Evolutionary conservation across 2,329 filamentous ascomycete species (phyloP), one percentile per base, ranked within the genome.

Genomic region (Colletotrichum abscissum): DNA sequence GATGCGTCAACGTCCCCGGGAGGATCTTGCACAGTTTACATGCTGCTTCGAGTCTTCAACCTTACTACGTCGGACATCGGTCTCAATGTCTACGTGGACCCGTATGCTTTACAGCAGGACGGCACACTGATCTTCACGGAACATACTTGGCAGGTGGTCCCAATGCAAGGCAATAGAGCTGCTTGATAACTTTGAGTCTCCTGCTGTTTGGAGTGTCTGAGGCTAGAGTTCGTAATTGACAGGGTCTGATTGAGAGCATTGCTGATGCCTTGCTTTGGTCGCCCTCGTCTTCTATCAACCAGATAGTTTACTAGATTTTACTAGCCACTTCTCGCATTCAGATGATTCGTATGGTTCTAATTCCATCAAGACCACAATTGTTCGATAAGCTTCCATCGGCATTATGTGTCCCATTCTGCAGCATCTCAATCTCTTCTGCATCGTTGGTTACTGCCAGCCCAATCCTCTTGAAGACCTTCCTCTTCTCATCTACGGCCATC

Each of bases 141-240:
- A 22, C 35, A 69, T 26, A 57, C 52, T 16, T 64, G 67, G 67
- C 63, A 49, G 16, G 67, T 64, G 9, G 49, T 64, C 46, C 67
- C 59, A 2, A 5, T 19, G 1, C 22, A 58, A 22, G 28, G 19
- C 42, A 22, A 49, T 22, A n/a, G 4, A 22, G 19, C 19, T 49
- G 42, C 8, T 49, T n/a, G 42, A 49, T 3, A 8, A 49, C 8
- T 8, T n/a, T 49, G 42, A 8, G n/a, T 49, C 0, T 49, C 8
- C 16, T 49, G 8, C 1, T n/a, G 42, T n/a, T 49, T n/a, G 42
- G n/a, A 46, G 19, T n/a, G 16, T 46, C 42, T 49, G 8, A 49
- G 42, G 8, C 8, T 19, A 8, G 4, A 7, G 19, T 2, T 7
- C 7, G 19, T 9, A 9, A 26, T 26, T 26, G 24, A 26, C 24